Evolutionary conservation across 768 basidiomycete species (phyloP), one percentile per base, ranked within the genome.

Genomic region (Paxillus ammoniavirescens): DNA sequence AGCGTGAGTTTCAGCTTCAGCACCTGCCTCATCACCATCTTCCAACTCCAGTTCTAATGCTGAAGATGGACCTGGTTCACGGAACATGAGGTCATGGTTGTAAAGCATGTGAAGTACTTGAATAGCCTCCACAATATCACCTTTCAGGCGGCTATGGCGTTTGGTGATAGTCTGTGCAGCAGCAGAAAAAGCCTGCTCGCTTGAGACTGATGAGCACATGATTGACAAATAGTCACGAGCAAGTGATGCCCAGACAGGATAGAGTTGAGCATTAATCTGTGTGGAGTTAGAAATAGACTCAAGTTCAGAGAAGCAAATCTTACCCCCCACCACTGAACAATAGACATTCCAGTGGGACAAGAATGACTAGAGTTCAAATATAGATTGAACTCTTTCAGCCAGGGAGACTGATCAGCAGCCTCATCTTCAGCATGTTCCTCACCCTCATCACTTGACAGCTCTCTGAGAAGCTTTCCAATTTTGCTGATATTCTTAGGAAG

Each of bases 81-180:
- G 13, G 28, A 71, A 73, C 2, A 71, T 45, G 0, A 72, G 42
- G 3, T 48, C n/a, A 36, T 8, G 33, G 36, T 48, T 48, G 33
- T 48, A 54, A 8, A 62, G 41, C 47, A 66, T 67, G 47, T 70
- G 71, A 12, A 71, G 43, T 43, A 54, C 64, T 50, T 74, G 67
- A 18, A 71, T 35, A 4, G 71, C 72, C 54, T 73, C 68, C 15
- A 73, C 62, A 52, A 73, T 65, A 56, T 75, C 68, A 9, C 54
- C 65, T 44, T 72, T 69, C 31, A 74, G 62, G 6, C 62, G 61
- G 51, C 69, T 74, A 8, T 64, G 64, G 10, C 59, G 67, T 52
- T 73, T 73, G n/a, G 57, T 65, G 40, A 75, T 67, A 0, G 74
- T 76, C 37, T 76, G 72, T 6, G 74, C 73, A n/a, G 67, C 73